Percentiles rank a stretch among this genome's conserved stretches.
These are phyloP conservation scores for Solanum chilense DNA, from an alignment of 257 asterid species.

Conservation along the genomic window DNA sequence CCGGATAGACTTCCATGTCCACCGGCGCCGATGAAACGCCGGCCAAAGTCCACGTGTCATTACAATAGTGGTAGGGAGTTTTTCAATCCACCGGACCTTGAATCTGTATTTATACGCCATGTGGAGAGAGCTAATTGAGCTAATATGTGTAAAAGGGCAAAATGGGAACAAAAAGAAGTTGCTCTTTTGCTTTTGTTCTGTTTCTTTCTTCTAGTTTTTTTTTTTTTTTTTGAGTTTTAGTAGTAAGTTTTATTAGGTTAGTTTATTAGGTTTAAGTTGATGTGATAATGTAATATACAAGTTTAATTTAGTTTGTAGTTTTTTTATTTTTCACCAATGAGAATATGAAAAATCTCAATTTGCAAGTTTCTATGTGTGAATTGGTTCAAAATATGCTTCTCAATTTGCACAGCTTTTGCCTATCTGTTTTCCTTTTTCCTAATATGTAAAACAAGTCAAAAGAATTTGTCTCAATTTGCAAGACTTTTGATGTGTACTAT, in stretches of 20 bases:
- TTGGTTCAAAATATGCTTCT: not conserved
- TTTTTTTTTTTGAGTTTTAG: not conserved
- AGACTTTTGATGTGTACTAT: not conserved
- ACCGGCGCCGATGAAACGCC: slow-evolving; percentile 77
- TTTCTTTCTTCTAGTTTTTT: not conserved
- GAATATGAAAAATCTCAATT: slow-evolving; percentile 6
- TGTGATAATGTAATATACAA: not conserved
- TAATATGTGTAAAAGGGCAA: not conserved
- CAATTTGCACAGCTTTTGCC: not conserved
- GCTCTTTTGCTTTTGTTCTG: not conserved
- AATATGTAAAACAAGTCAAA: not conserved
- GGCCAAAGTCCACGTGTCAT: slow-evolving; percentile 42
- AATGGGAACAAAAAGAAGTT: not conserved
- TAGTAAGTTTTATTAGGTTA: not conserved
- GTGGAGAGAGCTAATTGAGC: slow-evolving; percentile 45
- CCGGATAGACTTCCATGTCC: slow-evolving; percentile 65
- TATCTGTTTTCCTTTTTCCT: not conserved
- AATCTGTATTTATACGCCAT: slow-evolving; percentile 53
- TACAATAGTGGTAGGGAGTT: slow-evolving; percentile 48
- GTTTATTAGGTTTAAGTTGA: not conserved
- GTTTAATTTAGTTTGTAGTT: slow-evolving; percentile 8
- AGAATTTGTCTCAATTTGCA: not conserved
- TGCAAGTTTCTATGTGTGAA: not conserved
- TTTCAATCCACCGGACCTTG: slow-evolving; percentile 75
- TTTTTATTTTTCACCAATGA: slow-evolving; percentile 1